Percentiles rank a stretch among this genome's conserved stretches.
phyloP scores from a whole-genome alignment of 306 rosid genomes.

The Morella rubra region DNA sequence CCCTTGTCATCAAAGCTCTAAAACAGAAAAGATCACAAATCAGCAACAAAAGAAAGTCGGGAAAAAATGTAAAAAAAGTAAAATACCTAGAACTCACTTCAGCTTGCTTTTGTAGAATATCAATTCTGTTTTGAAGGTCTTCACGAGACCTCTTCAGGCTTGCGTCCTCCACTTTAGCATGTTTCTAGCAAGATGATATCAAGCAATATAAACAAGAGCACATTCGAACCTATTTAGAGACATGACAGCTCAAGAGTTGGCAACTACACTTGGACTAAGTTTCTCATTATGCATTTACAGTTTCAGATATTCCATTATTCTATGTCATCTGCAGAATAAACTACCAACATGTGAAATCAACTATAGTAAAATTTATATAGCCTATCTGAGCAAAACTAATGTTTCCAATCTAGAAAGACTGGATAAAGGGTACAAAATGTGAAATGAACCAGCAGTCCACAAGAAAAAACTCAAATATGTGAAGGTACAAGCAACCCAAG shows the following conservation, averaged over 20 bases:
- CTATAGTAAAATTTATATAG: not conserved
- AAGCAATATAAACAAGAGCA: slow-evolving; percentile 24
- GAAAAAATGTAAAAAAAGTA: slow-evolving; percentile 6
- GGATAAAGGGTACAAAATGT: not conserved
- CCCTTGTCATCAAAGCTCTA: slow-evolving; percentile 93
- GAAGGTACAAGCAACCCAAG: not conserved
- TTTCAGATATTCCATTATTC: not conserved
- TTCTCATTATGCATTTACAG: slow-evolving; percentile 11
- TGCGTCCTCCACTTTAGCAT: slow-evolving; percentile 59
- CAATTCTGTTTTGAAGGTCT: slow-evolving; percentile 79
- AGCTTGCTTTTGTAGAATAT: slow-evolving; percentile 72
- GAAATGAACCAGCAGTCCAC: not conserved
- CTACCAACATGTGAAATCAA: slow-evolving; percentile 1
- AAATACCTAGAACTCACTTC: slow-evolving; percentile 59
- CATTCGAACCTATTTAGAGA: not conserved
- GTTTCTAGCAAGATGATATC: slow-evolving; percentile 53
- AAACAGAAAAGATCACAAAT: slow-evolving; percentile 32
- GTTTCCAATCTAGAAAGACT: not conserved
- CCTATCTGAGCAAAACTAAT: not conserved
- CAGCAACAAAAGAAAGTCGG: slow-evolving; percentile 15
- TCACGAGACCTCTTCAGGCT: slow-evolving; percentile 66
- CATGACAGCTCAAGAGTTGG: not conserved
- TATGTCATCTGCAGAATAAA: not conserved
- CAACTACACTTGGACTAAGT: not conserved
- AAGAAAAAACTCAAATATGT: not conserved